A percentile compares a stretch with the other conserved stretches of the same genome.
Evolutionary conservation across 2,329 filamentous ascomycete genomes (phyloP).

Genomic region (Fusarium tuaranense): DNA sequence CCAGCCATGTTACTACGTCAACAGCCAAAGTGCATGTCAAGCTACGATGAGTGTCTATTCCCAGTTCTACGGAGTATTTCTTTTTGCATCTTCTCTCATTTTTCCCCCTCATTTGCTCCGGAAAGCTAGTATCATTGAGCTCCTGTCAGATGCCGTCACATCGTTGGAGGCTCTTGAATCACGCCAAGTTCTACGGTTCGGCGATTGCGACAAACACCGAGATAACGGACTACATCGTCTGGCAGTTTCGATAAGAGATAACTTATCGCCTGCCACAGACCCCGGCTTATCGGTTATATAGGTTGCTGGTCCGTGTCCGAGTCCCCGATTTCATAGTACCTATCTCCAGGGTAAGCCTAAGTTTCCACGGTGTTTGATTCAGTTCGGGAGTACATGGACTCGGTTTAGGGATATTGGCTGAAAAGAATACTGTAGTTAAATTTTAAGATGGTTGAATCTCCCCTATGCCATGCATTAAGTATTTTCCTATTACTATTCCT

Average conservation of each 20-base stretch:
- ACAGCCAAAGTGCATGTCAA: not conserved
- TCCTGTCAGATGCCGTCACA: not conserved
- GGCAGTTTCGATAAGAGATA: not conserved
- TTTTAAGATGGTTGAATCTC: not conserved
- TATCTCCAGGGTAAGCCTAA: not conserved
- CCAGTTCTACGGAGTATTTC: not conserved
- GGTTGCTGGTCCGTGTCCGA: not conserved
- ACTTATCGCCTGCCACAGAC: not conserved
- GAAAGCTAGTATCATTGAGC: not conserved
- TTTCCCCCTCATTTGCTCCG: not conserved
- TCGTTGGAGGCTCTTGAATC: not conserved
- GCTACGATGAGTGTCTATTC: too few species aligned
- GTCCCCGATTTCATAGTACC: not conserved
- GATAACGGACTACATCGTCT: not conserved
- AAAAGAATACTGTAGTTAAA: not conserved
- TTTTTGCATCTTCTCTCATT: not conserved
- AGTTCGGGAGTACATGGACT: not conserved
- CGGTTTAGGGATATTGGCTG: not conserved
- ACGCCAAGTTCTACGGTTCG: not conserved
- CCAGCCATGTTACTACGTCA: not conserved
- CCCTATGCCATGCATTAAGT: not conserved
- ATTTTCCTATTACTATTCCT: not conserved
- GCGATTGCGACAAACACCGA: not conserved
- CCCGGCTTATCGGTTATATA: not conserved
- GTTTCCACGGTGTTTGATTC: not conserved